phyloP scores from a whole-genome alignment of 2,329 filamentous ascomycete genomes.

The Hypoxylon sp. region DNA sequence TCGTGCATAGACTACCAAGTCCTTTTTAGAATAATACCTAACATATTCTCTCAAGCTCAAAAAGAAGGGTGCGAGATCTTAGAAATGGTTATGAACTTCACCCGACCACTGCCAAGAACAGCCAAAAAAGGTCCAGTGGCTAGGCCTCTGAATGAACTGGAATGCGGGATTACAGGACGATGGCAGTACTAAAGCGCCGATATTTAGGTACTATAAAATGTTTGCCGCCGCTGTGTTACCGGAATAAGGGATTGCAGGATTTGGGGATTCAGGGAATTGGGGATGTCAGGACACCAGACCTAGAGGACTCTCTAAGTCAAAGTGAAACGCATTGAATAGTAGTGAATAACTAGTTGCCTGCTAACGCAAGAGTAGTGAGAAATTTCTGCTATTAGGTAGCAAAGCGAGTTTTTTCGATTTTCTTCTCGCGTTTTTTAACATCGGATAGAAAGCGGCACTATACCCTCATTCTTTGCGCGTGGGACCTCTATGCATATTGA shows the following conservation, averaged over 20 bases:
- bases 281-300: constrained; percentile 35
- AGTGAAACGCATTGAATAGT: constrained; percentile 20
- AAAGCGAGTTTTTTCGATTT: constrained; percentile 9
- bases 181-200: constrained; percentile 20
- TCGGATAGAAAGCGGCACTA: constrained; percentile 2
- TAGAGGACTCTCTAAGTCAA: constrained; percentile 18
- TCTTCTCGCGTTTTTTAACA: constrained; percentile 7
- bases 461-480: not conserved
- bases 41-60: constrained; percentile 3
- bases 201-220: constrained; percentile 11
- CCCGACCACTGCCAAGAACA: constrained; percentile 13
- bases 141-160: constrained; percentile 27
- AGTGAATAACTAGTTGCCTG: constrained; percentile 21
- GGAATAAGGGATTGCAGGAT: constrained; percentile 47
- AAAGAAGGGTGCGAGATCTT: constrained; percentile 1
- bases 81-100: constrained; percentile 30
- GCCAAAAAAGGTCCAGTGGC: constrained; percentile 16
- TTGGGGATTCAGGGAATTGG: constrained; percentile 46
- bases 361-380: constrained; percentile 5
- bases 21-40: constrained; percentile 1
- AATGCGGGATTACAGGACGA: constrained; percentile 45
- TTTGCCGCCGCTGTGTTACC: constrained; percentile 19
- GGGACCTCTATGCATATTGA: constrained; percentile 7
- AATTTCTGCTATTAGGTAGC: not conserved
- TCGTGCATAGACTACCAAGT: constrained; percentile 17